phyloP scores from a whole-genome alignment of 2,329 filamentous ascomycete species.

The Nemania serpens region DNA sequence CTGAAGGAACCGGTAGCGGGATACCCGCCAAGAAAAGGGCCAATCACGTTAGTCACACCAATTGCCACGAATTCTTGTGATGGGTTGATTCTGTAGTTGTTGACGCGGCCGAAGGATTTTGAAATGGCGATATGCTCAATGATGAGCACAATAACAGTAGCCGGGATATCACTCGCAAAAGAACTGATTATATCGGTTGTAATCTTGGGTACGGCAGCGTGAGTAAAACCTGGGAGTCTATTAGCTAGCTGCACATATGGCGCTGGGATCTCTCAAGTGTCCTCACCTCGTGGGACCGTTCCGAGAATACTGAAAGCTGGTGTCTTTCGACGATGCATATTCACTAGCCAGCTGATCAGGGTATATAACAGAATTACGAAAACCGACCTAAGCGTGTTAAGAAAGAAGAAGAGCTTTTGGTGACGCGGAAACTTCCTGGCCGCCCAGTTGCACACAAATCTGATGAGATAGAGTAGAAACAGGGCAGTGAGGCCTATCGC shows the following conservation, averaged over 20 bases:
- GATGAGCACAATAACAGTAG: constrained; percentile 88
- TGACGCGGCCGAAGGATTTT: constrained; percentile 93
- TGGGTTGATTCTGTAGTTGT: constrained; percentile 94
- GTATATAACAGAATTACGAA: constrained; percentile 94
- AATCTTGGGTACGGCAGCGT: constrained; percentile 74
- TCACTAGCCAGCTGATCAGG: constrained; percentile 84
- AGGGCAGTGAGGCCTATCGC: constrained; percentile 87
- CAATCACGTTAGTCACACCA: constrained; percentile 85
- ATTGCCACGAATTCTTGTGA: constrained; percentile 97
- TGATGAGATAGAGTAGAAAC: constrained; percentile 75
- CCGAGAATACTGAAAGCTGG: constrained; percentile 77
- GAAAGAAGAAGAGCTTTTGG: constrained; percentile 82
- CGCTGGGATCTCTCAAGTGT: background rate
- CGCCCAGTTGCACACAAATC: constrained; percentile 64
- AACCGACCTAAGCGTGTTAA: constrained; percentile 85
- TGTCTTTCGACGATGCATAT: constrained; percentile 66
- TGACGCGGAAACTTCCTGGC: constrained; percentile 72
- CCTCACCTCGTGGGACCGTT: constrained; percentile 73
- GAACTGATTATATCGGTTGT: constrained; percentile 67
- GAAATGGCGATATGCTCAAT: constrained; percentile 98
- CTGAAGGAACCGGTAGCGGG: constrained; percentile 95
- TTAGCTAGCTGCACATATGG: constrained; percentile 31
- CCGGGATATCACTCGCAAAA: constrained; percentile 76
- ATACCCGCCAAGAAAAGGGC: constrained; percentile 89
- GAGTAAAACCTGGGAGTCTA: constrained; percentile 68